Base-by-base conservation (phyloP, 768 basidiomycete genomes). In the Mrakia hoshinonis region DNA sequence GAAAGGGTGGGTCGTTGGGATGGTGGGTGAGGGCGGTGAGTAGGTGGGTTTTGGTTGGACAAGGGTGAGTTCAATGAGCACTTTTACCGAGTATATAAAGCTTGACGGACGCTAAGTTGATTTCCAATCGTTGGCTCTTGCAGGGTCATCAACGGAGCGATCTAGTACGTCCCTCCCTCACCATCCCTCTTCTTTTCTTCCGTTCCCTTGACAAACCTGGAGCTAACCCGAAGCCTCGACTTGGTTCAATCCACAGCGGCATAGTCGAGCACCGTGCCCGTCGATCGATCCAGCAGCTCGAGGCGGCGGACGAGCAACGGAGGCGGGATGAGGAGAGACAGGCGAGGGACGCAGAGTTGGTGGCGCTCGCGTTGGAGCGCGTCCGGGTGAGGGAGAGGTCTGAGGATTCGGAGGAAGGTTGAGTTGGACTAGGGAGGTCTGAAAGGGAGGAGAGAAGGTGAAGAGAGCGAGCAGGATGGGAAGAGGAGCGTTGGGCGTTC, bases 241-340 rank as follows among this genome's bases (percentile, higher is more conserved):
- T 43, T 43, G 43, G 15, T 43, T 43, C 43, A 15, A 15, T 15
- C 43, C 3, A 11, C 24, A 26, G 55, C 55, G 29, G 55, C 26
- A 31, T 58, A 26, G 55, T 58, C 55, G 55, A 58, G 29, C 55
- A 58, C 20, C 55, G 55, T 5, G 29, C 55, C 11, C 55, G 55
- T 18, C 18, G 18, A 20, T 31, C 29, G 29, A 26, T 58, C 15
- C 26, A 34, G 31, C 26, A 58, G 15, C 18, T 58, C 29, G 55
- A 26, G 26, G 29, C 26, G 5, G 55, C 55, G 15, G 29, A 58
- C n/a, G 55, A 58, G 55, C 24, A 34, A 4, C 9, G 55, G 1
- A 26, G 29, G 3, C 18, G 18, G 29, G 29, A 4, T 3, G 55
- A 58, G 55, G 55, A 58, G 29, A 58, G 12, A 20, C 24, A 31